Evolutionary conservation across 73 alveolate species (phyloP), one percentile per base, ranked within the genome.

Genomic region (Paramecium sonneborni): DNA sequence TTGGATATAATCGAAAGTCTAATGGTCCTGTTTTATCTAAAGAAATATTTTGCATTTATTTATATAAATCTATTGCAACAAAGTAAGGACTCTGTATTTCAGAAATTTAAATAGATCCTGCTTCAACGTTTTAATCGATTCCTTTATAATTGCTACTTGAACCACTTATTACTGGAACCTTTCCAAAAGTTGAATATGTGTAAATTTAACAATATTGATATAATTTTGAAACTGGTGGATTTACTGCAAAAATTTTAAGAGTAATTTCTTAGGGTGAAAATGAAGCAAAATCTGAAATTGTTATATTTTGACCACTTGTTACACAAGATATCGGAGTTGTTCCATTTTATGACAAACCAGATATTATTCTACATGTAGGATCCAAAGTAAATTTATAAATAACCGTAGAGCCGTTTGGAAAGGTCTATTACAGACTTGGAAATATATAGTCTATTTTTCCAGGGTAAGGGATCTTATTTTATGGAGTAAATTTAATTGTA

Each of bases 401-500:
- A n/a, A n/a, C n/a, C n/a, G n/a, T 3, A 24, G 57, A 35, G 6
- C 44, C 46, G 38, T 46, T 20, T 20, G 85, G 48, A n/a, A n/a
- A n/a, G n/a, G n/a, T n/a, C n/a, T n/a, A n/a, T n/a, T n/a, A n/a
- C n/a, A n/a, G n/a, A 46, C 30, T 1, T 5, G 93, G 93, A 58
- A 86, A 44, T 18, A 55, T 34, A 5, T 62, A 62, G 1, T 86
- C 41, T 5, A 86, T 86, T 62, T 11, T 86, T 38, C 93, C 93
- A 18, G 68, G 24, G 9, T 57, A 30, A 9, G 93, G 93, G 4
- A 86, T 67, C 39, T 72, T 86, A 5, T 86, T 86, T 14, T 55
- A 30, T 24, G 93, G 93, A n/a, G 93, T 86, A 46, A 86, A 86
- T 58, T 62, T 62, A 23, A 86, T 62, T 6, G 93, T 86, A 24